Base-by-base conservation (phyloP, 768 basidiomycete genomes). In the Amanita molliuscula region DNA sequence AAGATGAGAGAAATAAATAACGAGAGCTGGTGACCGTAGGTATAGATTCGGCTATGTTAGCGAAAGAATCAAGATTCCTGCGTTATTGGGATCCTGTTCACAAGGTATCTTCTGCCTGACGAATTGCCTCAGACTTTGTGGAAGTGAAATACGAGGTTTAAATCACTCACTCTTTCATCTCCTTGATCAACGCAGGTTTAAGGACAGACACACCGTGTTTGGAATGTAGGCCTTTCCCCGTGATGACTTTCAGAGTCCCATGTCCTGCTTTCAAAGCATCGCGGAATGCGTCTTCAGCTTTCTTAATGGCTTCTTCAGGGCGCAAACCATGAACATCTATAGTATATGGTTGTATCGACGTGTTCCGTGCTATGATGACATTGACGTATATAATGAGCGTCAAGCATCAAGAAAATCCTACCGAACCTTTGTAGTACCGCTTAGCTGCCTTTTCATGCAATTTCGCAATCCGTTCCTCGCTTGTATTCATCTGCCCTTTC, bases 151-250 rank as follows among this genome's bases (percentile, higher is more conserved):
- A 43, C 10, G 9, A 20, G 28, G 48, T 4, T 16, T 25, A n/a
- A 5, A 38, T 4, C n/a, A 55, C 62, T 21, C 34, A 85, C 86
- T 78, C 82, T 44, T 73, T 62, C 81, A 94, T 84, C 47, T 86
- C 73, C 43, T 78, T 76, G 56, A 82, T 78, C 34, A 97, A 79
- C 1, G 84, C 85, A 10, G 85, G 83, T 60, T 88, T 92, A 58
- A 98, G 69, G 61, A 88, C 88, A 1, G 89, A 82, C 8, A 77
- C 70, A 43, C 81, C 77, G 4, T 74, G 69, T 4, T 72, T 63
- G 2, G 88, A 91, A 65, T 97, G 94, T 29, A 85, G 63, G 2
- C 94, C 94, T 62, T 89, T 93, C 16, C 88, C 88, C 1, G 75
- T 73, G 54, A 78, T 76, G 3, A 78, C 69, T 7, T 61, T 62